These are phyloP conservation scores for Mallotus repandus DNA, from an alignment of 441 rosid species.

Conservation along the genomic window DNA sequence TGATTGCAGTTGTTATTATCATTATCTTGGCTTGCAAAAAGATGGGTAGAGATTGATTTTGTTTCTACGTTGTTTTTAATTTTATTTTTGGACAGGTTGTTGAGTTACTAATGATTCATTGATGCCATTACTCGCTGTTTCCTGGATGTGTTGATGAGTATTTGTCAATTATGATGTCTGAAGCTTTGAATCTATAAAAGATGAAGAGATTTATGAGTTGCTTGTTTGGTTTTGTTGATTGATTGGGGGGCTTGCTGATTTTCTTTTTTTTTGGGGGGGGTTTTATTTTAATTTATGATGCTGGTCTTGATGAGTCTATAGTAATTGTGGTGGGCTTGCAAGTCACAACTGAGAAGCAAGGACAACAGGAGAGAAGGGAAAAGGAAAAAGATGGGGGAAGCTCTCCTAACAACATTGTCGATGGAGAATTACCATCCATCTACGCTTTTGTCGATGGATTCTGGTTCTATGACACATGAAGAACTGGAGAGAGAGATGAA, in stretches of 20 bases:
- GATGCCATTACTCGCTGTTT: conserved; percentile 23
- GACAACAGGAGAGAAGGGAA: neutral
- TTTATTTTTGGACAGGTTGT: conserved; percentile 41
- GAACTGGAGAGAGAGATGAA: conserved; percentile 73
- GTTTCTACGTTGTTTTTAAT: neutral
- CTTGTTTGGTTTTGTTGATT: conserved; percentile 79
- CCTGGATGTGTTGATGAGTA: conserved; percentile 33
- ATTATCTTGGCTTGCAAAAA: neutral
- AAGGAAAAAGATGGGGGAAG: conserved; percentile 56
- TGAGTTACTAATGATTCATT: conserved; percentile 30
- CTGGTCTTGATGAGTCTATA: conserved; percentile 18
- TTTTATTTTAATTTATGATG: conserved; percentile 8
- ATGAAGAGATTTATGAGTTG: conserved; percentile 66
- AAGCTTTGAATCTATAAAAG: conserved; percentile 37
- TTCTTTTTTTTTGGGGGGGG: conserved; percentile 3
- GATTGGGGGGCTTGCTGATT: conserved; percentile 37
- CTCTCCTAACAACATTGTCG: conserved; percentile 56
- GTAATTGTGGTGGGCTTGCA: conserved; percentile 25
- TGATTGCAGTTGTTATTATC: neutral
- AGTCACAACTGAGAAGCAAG: conserved; percentile 17
- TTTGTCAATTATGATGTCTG: conserved; percentile 34
- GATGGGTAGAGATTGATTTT: no score
- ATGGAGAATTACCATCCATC: conserved; percentile 90
- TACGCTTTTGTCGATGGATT: conserved; percentile 84
- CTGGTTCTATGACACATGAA: conserved; percentile 64